Evolutionary conservation across 2,329 filamentous ascomycete genomes (phyloP), one percentile per base, ranked within the genome.

Genomic region (Aspergillus tamarii): DNA sequence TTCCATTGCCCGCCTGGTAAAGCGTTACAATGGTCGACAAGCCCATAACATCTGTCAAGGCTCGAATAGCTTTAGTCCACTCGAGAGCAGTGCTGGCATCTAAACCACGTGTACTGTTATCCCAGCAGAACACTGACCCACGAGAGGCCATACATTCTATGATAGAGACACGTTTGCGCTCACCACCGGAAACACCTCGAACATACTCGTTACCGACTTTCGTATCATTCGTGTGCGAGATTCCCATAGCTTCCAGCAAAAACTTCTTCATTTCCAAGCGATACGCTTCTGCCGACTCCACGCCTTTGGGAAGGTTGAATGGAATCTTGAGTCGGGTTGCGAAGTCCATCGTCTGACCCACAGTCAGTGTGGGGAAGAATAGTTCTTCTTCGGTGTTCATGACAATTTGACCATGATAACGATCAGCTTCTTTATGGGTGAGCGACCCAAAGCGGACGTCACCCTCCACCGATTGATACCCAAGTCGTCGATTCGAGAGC

Each of bases 1-100:
- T 91, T 28, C 85, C 87, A 61, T 91, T 89, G 7, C 88, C 87
- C 3, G 89, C 89, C 71, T 91, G 89, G 72, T 92, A 91, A 0
- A 91, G 80, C 0, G 88, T 89, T 14, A 89, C 86, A 54, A 90
- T 86, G 0, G 87, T 84, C 0, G 87, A 79, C 4, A 55, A 7
- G 30, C 52, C 52, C 52, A 39, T 39, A 14, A 88, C 82, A 65
- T 91, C 87, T 0, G 88, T 90, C 83, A 90, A 81, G 6, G 86
- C 84, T 9, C 89, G 81, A n/a, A 91, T 76, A 2, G 86, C 84
- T 69, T 86, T 87, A 32, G 84, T 81, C 71, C 84, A 89, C 59
- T 89, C 84, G 1, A 89, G 78, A 1, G 88, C 89, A 4, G 86
- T 89, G 69, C 84, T 88, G 0, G 88, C 88, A 70, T 91, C 89